Percentiles rank a stretch among this genome's conserved stretches.
phyloP scores from a whole-genome alignment of 1,284 basidiomycete genomes.

The Ceratobasidium papillatum region DNA sequence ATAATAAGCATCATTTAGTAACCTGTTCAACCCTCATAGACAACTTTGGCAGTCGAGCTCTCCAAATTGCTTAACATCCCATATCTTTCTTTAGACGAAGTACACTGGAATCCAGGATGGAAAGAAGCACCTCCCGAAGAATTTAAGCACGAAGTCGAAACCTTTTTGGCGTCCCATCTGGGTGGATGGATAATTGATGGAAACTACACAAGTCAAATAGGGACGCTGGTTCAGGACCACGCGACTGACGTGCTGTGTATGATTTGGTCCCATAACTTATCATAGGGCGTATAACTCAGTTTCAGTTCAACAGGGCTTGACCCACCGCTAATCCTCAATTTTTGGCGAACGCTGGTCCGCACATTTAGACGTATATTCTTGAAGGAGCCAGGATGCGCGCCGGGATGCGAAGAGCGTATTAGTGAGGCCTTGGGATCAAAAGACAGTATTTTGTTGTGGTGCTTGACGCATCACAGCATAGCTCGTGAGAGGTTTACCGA shows the following conservation, averaged over 20 bases:
- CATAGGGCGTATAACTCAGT: not conserved
- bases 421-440: constrained; percentile 28
- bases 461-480: constrained; percentile 12
- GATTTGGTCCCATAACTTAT: not conserved
- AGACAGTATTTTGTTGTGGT: constrained; percentile 31
- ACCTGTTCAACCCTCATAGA: not conserved
- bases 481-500: not conserved
- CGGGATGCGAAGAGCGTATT: constrained; percentile 24
- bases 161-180: constrained; percentile 18
- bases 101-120: constrained; percentile 28
- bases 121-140: not conserved
- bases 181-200: constrained; percentile 31
- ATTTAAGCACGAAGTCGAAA: constrained; percentile 3
- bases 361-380: constrained; percentile 25
- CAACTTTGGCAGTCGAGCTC: constrained; percentile 11
- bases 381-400: not conserved
- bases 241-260: constrained; percentile 37
- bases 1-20: not conserved
- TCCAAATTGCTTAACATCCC: constrained; percentile 15
- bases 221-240: constrained; percentile 1
- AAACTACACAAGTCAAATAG: constrained; percentile 2
- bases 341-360: constrained; percentile 17
- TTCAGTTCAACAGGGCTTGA: constrained; percentile 22
- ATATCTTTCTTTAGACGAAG: constrained; percentile 23
- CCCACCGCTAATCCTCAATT: constrained; percentile 17